Evolutionary conservation across 1,284 basidiomycete genomes (phyloP).

Genomic region (Fomitiporia mediterranea): DNA sequence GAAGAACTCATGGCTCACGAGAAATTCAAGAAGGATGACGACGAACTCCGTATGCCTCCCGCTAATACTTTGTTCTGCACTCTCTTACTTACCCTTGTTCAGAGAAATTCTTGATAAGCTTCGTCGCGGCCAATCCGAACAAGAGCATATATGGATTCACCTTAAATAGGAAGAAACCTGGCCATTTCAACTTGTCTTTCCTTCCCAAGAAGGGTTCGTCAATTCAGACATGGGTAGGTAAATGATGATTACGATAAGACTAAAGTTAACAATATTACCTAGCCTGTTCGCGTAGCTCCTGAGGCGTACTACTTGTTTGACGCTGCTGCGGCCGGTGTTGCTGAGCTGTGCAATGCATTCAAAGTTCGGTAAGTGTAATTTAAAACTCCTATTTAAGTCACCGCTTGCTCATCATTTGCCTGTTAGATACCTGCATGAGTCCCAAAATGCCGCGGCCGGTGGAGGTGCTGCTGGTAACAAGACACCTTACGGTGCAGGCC

Average conservation of each 20-base stretch:
- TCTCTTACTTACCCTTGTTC: constrained; percentile 4
- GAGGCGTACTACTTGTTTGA: constrained; percentile 89
- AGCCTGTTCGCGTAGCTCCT: constrained; percentile 87
- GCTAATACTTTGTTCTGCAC: constrained; percentile 12
- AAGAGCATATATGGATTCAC: constrained; percentile 97
- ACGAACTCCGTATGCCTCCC: constrained; percentile 74
- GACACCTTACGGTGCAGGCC: constrained; percentile 73
- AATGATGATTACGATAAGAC: not conserved
- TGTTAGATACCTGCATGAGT: constrained; percentile 71
- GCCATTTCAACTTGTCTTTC: constrained; percentile 93
- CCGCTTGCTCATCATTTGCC: constrained; percentile 14
- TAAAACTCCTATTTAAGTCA: constrained; percentile 19
- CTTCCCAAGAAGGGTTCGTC: constrained; percentile 86
- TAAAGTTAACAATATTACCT: too few relatives aligned
- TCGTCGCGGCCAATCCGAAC: constrained; percentile 88
- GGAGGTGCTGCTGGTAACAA: constrained; percentile 61
- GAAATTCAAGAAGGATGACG: constrained; percentile 90
- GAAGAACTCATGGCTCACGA: constrained; percentile 96
- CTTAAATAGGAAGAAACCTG: constrained; percentile 84
- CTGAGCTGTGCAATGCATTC: constrained; percentile 93
- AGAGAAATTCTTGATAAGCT: constrained; percentile 90
- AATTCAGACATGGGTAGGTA: constrained; percentile 86
- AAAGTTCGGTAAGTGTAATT: constrained; percentile 67
- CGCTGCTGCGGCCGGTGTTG: constrained; percentile 83
- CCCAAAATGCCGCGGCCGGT: constrained; percentile 59